A percentile compares a stretch with the other conserved stretches of the same genome.
phyloP scores from a whole-genome alignment of 768 basidiomycete species.

The Rickenella mellea region DNA sequence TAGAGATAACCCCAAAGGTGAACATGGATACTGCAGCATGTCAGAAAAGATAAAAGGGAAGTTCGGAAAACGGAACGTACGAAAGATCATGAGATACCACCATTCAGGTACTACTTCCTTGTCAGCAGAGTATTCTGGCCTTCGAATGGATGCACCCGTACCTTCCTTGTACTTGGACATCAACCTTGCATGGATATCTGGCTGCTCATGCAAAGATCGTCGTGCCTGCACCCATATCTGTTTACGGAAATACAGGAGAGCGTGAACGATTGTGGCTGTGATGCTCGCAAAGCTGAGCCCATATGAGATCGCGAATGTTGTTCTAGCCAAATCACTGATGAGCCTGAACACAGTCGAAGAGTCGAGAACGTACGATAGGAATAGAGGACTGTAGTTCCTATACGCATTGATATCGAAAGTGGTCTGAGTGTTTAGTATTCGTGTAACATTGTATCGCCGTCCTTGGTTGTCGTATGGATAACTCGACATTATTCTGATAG shows the following conservation, averaged over 20 bases:
- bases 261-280: conserved; percentile 65
- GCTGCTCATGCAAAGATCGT: conserved; percentile 52
- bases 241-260: conserved; percentile 43
- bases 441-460: conserved; percentile 17
- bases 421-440: conserved; percentile 12
- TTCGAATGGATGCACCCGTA: background rate
- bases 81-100: conserved; percentile 72
- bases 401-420: conserved; percentile 7
- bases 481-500: conserved; percentile 23
- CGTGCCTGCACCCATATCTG: conserved; percentile 68
- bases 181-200: conserved; percentile 31
- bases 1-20: conserved; percentile 49
- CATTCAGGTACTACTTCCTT: conserved; percentile 74
- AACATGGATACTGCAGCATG: conserved; percentile 35
- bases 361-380: conserved; percentile 12
- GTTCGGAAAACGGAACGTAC: conserved; percentile 3
- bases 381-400: conserved; percentile 11
- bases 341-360: conserved; percentile 12
- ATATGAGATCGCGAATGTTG: conserved; percentile 12
- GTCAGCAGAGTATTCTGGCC: conserved; percentile 4
- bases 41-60: background rate
- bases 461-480: conserved; percentile 22
- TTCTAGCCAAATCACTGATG: conserved; percentile 9
- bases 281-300: conserved; percentile 62
- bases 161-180: conserved; percentile 40